These are phyloP conservation scores for Chenopodium berlandieri DNA, from an alignment of 148 eudicot species.

Conservation along the genomic window DNA sequence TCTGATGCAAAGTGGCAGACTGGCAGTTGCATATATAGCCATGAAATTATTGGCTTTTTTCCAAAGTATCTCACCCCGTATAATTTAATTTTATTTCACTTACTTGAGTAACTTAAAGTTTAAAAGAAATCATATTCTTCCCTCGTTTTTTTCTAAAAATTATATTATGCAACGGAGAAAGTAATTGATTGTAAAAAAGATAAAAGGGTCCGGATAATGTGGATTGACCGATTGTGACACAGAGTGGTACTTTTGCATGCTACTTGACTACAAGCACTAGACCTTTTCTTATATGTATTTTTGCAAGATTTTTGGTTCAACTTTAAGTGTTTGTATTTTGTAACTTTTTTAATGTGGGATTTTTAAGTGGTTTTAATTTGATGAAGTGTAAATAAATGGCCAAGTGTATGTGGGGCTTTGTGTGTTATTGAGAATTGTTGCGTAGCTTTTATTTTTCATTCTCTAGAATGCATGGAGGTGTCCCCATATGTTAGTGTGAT, in stretches of 20 bases:
- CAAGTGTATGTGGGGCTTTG: neutral
- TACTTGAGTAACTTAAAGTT: neutral
- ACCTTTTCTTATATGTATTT: neutral
- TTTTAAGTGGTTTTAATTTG: neutral
- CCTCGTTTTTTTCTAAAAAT: neutral
- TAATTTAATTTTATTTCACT: neutral
- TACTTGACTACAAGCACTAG: too few species aligned
- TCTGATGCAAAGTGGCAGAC: conserved; percentile 1
- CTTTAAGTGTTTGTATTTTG: conserved; percentile 18
- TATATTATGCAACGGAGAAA: neutral
- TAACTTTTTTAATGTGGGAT: neutral
- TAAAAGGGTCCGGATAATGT: neutral
- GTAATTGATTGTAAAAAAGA: neutral
- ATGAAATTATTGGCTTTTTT: neutral
- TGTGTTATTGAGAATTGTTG: neutral
- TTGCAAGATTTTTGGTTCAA: neutral
- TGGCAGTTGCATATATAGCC: conserved; percentile 8
- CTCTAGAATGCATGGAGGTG: neutral
- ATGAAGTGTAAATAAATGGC: neutral
- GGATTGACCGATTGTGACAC: neutral
- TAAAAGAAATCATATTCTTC: neutral
- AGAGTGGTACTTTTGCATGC: neutral
- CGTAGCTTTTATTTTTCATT: neutral
- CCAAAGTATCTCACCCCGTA: neutral
- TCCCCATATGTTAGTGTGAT: neutral